These are phyloP conservation scores for Auriculariales sp. DNA, from an alignment of 768 basidiomycete species.

Conservation along the genomic window DNA sequence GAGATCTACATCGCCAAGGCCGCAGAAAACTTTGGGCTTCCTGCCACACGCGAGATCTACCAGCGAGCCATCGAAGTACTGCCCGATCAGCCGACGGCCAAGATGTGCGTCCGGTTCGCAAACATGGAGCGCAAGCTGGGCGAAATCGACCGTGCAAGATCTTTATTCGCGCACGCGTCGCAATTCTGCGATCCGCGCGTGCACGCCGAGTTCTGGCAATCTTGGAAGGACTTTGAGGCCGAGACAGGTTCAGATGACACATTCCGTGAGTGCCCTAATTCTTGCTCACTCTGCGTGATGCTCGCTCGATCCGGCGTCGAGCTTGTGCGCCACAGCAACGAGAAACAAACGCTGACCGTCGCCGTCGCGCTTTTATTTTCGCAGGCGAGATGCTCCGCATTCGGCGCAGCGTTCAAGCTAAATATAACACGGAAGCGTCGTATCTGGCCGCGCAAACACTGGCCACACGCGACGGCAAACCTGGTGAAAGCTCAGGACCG, in stretches of 20 bases:
- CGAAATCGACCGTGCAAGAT: conserved; percentile 94
- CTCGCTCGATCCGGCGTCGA: too few relatives aligned
- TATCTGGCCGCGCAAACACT: conserved; percentile 86
- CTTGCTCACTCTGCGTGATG: not conserved
- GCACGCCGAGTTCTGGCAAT: conserved; percentile 84
- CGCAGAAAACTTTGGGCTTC: conserved; percentile 86
- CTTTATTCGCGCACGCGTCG: conserved; percentile 92
- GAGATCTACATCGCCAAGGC: conserved; percentile 96
- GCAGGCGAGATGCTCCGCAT: conserved; percentile 84
- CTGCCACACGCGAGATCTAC: conserved; percentile 92
- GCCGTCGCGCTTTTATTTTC: too few relatives aligned
- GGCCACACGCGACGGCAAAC: conserved; percentile 39
- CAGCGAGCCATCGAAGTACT: conserved; percentile 87
- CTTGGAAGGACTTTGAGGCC: conserved; percentile 97
- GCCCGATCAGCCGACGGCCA: conserved; percentile 86
- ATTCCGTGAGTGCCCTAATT: conserved; percentile 46
- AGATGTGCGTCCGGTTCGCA: conserved; percentile 96
- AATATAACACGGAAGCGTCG: conserved; percentile 94
- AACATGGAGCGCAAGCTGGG: conserved; percentile 93
- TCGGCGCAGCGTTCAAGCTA: conserved; percentile 95
- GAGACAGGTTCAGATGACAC: conserved; percentile 98
- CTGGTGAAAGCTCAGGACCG: conserved; percentile 31
- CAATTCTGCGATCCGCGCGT: conserved; percentile 97
- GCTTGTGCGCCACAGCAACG: too few relatives aligned
- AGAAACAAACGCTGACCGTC: too few relatives aligned